phyloP scores from a whole-genome alignment of 192 early-diverging fungal species.

The Backusella psychrophila region DNA sequence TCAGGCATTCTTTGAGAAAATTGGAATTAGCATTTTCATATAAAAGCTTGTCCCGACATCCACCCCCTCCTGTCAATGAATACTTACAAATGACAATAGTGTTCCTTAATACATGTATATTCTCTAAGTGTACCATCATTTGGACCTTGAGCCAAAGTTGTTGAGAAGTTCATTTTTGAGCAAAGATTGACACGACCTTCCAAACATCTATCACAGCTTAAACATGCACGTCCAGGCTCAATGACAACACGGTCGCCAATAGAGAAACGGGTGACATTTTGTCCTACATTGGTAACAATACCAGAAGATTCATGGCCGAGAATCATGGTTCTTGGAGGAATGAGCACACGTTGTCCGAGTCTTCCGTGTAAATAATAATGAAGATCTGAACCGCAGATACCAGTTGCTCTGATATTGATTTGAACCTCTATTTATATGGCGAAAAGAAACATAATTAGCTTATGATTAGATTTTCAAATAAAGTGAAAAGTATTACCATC shows the following conservation, averaged over 20 bases:
- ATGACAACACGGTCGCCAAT: constrained; percentile 44
- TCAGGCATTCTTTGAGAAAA: constrained; percentile 27
- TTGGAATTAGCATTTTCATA: neutral
- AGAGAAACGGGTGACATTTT: constrained; percentile 29
- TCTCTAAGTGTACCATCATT: constrained; percentile 12
- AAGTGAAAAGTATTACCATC: neutral
- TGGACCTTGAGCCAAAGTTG: constrained; percentile 20
- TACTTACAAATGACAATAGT: constrained; percentile 33
- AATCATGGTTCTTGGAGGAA: constrained; percentile 32
- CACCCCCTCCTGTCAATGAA: constrained; percentile 27
- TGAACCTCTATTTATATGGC: constrained; percentile 24
- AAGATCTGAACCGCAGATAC: constrained; percentile 45
- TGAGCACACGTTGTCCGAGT: constrained; percentile 28
- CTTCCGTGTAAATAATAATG: constrained; percentile 41
- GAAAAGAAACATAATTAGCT: neutral
- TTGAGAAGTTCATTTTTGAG: constrained; percentile 39
- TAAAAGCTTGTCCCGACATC: neutral
- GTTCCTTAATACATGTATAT: neutral
- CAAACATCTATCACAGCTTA: constrained; percentile 35
- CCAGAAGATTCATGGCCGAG: constrained; percentile 47
- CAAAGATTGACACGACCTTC: constrained; percentile 38
- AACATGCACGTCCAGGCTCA: constrained; percentile 39
- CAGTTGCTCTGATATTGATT: constrained; percentile 38
- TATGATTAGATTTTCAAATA: neutral
- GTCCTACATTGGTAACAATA: constrained; percentile 35